Percentiles rank a stretch among this genome's conserved stretches.
Conservation (phyloP, 1,139 yeast species). For the Suhomyces taliae region DNA sequence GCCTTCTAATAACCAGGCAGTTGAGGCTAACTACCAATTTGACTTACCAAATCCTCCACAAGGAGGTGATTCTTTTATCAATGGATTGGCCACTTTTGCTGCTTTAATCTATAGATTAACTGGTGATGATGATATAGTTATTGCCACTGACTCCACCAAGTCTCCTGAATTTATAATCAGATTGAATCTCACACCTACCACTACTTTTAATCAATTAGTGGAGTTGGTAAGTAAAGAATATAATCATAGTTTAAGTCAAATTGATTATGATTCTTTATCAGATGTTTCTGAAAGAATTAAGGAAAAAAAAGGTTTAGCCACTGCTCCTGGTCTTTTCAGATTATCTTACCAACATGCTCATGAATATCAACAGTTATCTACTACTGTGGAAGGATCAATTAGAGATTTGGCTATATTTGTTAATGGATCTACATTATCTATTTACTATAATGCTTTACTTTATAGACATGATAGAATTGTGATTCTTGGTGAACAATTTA, state of each 20-base stretch:
- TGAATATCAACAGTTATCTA: constrained; percentile 44
- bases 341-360: constrained; percentile 59
- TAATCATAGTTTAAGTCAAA: constrained; percentile 33
- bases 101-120: constrained; percentile 76
- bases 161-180: constrained; percentile 58
- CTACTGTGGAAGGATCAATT: constrained; percentile 52
- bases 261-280: constrained; percentile 50
- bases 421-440: constrained; percentile 29
- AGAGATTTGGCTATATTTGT: constrained; percentile 64
- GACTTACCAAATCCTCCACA: constrained; percentile 22
- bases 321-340: constrained; percentile 63
- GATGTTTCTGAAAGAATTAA: constrained; percentile 57
- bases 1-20: constrained; percentile 69
- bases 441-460: constrained; percentile 74
- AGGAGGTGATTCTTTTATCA: constrained; percentile 35
- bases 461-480: constrained; percentile 70
- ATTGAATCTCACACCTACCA: constrained; percentile 53
- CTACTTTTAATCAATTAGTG: constrained; percentile 55
- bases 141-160: constrained; percentile 61
- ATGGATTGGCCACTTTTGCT: constrained; percentile 69
- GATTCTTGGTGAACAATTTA: constrained; percentile 71
- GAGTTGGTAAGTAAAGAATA: constrained; percentile 46
- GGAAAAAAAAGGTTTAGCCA: constrained; percentile 48
- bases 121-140: constrained; percentile 91
- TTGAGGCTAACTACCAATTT: constrained; percentile 57